Conservation (phyloP, 2,329 filamentous ascomycete genomes). For the Chaetomium globosum region DNA sequence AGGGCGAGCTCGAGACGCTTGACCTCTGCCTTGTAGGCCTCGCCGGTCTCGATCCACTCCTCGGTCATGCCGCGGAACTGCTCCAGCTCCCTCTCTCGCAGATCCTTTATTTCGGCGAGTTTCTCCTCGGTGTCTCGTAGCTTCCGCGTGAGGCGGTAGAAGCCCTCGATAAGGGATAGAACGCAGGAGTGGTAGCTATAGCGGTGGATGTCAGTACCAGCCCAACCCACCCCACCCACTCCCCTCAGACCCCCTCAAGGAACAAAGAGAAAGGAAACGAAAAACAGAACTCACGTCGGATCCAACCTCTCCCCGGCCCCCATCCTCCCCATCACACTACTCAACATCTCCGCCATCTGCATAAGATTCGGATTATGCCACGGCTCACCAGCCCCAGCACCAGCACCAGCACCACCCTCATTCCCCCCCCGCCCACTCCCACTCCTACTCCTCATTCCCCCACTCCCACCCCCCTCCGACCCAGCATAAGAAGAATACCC, state of each 20-base stretch:
- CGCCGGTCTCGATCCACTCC: slow-evolving; percentile 47
- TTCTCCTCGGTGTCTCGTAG: slow-evolving; percentile 33
- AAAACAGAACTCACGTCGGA: slow-evolving; percentile 17
- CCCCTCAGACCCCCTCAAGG: too few species aligned
- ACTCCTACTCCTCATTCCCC: neutral
- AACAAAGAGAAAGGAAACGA: neutral
- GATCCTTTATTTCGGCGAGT: slow-evolving; percentile 38
- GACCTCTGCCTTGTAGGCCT: slow-evolving; percentile 46
- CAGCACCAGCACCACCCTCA: neutral
- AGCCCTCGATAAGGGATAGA: slow-evolving; percentile 45
- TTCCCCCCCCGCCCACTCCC: neutral
- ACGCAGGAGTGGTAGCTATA: slow-evolving; percentile 49
- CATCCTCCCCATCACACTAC: slow-evolving; percentile 44
- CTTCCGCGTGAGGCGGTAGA: slow-evolving; percentile 38
- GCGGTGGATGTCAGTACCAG: neutral
- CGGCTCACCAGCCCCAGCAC: slow-evolving; percentile 20
- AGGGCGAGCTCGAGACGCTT: slow-evolving; percentile 46
- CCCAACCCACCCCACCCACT: neutral
- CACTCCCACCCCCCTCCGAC: neutral
- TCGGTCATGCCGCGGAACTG: slow-evolving; percentile 44
- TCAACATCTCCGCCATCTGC: slow-evolving; percentile 51
- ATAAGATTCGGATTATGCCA: slow-evolving; percentile 49
- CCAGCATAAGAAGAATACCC: neutral
- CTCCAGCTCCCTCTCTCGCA: slow-evolving; percentile 41
- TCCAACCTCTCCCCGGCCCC: slow-evolving; percentile 26